Percentiles rank a stretch among this genome's conserved stretches.
phyloP scores from a whole-genome alignment of 257 asterid genomes.

The Ilex asprella region DNA sequence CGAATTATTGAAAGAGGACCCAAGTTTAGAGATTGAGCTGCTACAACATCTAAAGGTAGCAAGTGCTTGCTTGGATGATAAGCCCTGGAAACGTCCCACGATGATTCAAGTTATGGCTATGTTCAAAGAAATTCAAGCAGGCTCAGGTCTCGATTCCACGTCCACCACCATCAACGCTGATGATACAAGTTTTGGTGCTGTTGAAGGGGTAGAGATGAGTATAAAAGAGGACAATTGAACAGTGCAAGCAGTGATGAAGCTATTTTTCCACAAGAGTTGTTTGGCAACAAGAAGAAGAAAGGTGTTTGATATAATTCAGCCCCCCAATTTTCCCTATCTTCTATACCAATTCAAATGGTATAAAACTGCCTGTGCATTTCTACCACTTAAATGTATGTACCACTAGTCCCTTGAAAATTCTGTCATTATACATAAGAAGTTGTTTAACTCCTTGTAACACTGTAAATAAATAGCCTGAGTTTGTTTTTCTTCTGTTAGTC shows the following conservation, averaged over 20 bases:
- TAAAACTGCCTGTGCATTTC: conserved; percentile 16
- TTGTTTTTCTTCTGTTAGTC: conserved; percentile 22
- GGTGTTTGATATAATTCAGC: conserved; percentile 5
- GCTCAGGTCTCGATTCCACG: conserved; percentile 49
- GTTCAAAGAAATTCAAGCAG: conserved; percentile 87
- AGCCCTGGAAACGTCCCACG: conserved; percentile 76
- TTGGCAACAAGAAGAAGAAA: conserved; percentile 3
- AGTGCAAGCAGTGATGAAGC: conserved; percentile 54
- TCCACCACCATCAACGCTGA: conserved; percentile 46
- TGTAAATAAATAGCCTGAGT: conserved; percentile 66
- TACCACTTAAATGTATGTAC: conserved; percentile 45
- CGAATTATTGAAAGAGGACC: conserved; percentile 58
- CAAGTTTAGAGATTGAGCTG: conserved; percentile 65
- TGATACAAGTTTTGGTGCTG: conserved; percentile 32
- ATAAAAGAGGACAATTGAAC: conserved; percentile 74
- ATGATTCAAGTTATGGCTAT: conserved; percentile 79
- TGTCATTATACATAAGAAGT: conserved; percentile 38
- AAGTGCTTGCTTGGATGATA: conserved; percentile 71
- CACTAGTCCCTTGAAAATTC: conserved; percentile 22
- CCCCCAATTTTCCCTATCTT: conserved; percentile 15
- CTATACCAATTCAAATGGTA: conserved; percentile 3
- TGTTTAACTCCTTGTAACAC: conserved; percentile 51
- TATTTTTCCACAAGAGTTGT: not conserved
- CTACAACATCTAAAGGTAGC: conserved; percentile 72
- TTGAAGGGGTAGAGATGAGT: conserved; percentile 71